Base-by-base conservation (phyloP, 2,329 filamentous ascomycete species). In the Fusarium musae region DNA sequence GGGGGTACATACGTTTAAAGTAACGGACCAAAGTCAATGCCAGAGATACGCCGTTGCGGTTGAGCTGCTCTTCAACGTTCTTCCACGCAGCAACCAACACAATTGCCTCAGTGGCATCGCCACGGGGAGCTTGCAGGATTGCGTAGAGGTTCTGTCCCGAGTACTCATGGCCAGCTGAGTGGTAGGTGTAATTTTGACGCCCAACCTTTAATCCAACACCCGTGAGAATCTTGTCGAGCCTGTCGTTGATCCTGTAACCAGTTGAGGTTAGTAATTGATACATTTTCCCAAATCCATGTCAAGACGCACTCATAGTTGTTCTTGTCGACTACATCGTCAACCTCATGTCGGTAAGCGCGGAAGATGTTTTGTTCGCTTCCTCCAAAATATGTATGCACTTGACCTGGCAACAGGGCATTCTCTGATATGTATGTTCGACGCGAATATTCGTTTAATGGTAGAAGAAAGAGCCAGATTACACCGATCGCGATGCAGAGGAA, bases 311-410 rank as follows among this genome's bases (percentile, higher is more conserved):
- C 86, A 67, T 83, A 78, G 74, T 91, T 91, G 70, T 81, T 83
- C 77, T 83, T 84, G 73, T 85, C 84, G 61, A 84, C 86, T 67
- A 95, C 79, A 13, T 84, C 86, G 75, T 93, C 90, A 57, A 97
- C 87, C 84, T 98, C 96, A 79, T 94, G 91, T 78, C 93, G 91
- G 82, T 97, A 98, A 12, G 94, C 96, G 52, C 95, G 89, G 79
- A 98, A 95, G 73, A 98, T 90, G 82, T 98, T 93, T 85, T 98
- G 95, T 81, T 99, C 96, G 82, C 94, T 97, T 23, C 96, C 96
- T 11, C 93, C 92, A 80, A 99, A 99, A 83, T 99, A 99, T 3
- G 96, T 97, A 84, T 98, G 96, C 13, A 98, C 96, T 83, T 99
- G 96, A 5, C 95, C 96, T 0, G 96, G 96, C 19, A 99, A 86